Evolutionary conservation across 805 yeast genomes (phyloP), one percentile per base, ranked within the genome.

Genomic region (Clavispora vitiphila): DNA sequence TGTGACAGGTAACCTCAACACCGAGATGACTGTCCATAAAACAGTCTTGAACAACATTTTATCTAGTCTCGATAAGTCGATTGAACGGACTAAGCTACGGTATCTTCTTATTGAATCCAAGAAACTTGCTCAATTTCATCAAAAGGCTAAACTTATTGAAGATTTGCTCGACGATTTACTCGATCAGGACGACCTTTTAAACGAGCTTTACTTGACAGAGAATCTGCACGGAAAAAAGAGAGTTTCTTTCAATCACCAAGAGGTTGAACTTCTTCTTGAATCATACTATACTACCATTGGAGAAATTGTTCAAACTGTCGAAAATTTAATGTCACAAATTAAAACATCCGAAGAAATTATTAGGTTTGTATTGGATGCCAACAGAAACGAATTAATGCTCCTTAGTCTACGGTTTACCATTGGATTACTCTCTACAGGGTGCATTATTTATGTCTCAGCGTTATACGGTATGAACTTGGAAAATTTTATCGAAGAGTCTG

Each of bases 401-500:
- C 68, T 93, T 30, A 95, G 96, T 3, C 69, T 93, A 42, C 75
- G 84, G 52, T 87, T 88, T 59, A 82, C 93, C 38, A 80, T 88
- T 20, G 93, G 95, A 0, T 72, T 95, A 42, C 66, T 93, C 26
- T 83, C 96, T 3, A 68, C 90, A 55, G 95, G 95, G 2, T 77
- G 82, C 12, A 83, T 93, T 1, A 67, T 95, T 35, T 86, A 86
- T 50, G 59, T 87, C 12, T 93, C 96, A 2, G 84, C 96, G 0
- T 67, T 88, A 9, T 93, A 90, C 61, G 99, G 99, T 26, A 93
- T 93, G 99, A 93, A 93, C 62, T 68, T 93, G 60, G 87, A 85
- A 56, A 93, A 91, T 63, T 89, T 86, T 57, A 81, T 93, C 18
- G 99, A 93, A 59, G 96, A 89, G 42, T 67, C 80, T 1, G 74